Conservation (phyloP, 257 asterid species). For the Striga asiatica region DNA sequence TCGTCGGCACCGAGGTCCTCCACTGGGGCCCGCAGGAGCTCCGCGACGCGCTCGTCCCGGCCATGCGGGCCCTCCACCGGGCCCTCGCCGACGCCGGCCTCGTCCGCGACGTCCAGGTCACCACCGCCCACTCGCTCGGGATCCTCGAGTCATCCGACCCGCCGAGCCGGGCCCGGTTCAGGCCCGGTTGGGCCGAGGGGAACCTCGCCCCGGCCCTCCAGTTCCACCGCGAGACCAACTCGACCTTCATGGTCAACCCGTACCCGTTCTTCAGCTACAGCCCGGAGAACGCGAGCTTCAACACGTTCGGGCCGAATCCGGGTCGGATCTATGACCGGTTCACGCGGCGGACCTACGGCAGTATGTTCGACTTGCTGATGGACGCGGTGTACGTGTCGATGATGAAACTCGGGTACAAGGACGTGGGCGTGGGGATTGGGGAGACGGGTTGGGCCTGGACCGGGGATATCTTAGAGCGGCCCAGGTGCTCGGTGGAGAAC, state of each 20-base stretch:
- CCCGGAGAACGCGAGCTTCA: conserved; percentile 30
- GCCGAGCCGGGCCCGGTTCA: conserved; percentile 51
- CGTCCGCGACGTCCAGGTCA: conserved; percentile 30
- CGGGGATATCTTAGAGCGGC: conserved; percentile 52
- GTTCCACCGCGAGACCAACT: conserved; percentile 30
- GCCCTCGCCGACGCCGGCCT: conserved; percentile 26
- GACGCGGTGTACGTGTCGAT: conserved; percentile 50
- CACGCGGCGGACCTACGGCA: conserved; percentile 31
- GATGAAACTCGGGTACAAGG: conserved; percentile 54
- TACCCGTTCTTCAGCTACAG: conserved; percentile 68
- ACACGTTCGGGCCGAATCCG: conserved; percentile 13
- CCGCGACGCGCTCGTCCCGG: conserved; percentile 41
- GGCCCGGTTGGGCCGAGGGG: conserved; percentile 58
- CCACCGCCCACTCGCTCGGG: conserved; percentile 30
- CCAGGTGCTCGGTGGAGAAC: conserved; percentile 44
- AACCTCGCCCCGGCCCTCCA: conserved; percentile 46
- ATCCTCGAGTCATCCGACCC: conserved; percentile 48
- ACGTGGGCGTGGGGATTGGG: conserved; percentile 52
- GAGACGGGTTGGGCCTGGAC: conserved; percentile 97
- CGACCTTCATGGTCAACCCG: conserved; percentile 83
- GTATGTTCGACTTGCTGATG: conserved; percentile 52
- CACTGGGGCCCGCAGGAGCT: conserved; percentile 76
- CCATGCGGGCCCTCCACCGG: conserved; percentile 43
- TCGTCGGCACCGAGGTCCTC: conserved; percentile 73
- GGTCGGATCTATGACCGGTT: conserved; percentile 28